Evolutionary conservation across 495 filamentous ascomycete genomes (phyloP), one percentile per base, ranked within the genome.

Genomic region (Hypoxylon fragiforme): DNA sequence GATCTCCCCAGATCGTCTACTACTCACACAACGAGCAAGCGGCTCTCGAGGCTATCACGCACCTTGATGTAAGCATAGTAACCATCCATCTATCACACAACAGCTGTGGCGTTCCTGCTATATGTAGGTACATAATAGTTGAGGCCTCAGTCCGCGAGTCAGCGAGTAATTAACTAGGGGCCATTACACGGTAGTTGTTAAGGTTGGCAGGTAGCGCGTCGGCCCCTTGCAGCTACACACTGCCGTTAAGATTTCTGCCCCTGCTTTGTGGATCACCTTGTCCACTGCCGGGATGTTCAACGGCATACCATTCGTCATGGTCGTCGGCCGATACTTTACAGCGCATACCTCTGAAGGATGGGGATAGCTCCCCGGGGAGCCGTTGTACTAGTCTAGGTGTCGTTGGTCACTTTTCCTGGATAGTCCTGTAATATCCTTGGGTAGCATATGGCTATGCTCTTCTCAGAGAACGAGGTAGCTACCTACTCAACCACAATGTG

Each of bases 171-270:
- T n/a, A n/a, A n/a, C n/a, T n/a, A n/a, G n/a, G n/a, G n/a, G n/a
- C 34, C 11, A 49, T 44, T 44, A 15, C 39, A 31, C 32, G 31
- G 43, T 16, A 24, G 47, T 3, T 47, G 36, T 46, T n/a, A 28
- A 45, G 37, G 52, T 43, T 37, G 35, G 46, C 14, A 57, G 42
- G 30, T 42, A 51, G 49, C 38, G 37, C 9, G n/a, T n/a, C 47
- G 21, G 24, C 51, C 52, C 58, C 58, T 62, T 62, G 52, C 58
- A 57, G 59, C 48, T 16, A 43, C 47, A 43, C 47, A 44, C 42
- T 41, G 15, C 41, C 9, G 24, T 52, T 41, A 15, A n/a, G 15
- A n/a, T 28, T 43, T 24, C 28, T 28, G 35, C 45, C 35, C 57
- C 42, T 51, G 41, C 41, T 47, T 47, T 48, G 46, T 37, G 51